Percentiles rank a stretch among this genome's conserved stretches.
phyloP scores from a whole-genome alignment of 176 grass and related monocot species.

The Thinopyrum elongatum region DNA sequence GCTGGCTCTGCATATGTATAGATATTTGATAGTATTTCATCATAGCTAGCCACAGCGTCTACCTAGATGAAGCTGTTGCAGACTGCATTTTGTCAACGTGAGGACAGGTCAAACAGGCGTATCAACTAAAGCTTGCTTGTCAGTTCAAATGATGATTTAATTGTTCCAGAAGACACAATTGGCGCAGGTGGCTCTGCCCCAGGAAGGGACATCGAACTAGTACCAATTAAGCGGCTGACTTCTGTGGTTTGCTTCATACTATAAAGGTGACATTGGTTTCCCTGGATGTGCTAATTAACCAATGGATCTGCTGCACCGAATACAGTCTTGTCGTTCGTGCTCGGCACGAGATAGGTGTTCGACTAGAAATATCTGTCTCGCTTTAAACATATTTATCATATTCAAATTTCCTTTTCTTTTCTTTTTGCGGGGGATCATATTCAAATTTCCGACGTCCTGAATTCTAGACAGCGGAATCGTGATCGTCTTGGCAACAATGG shows the following conservation, averaged over 20 bases:
- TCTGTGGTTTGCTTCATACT: not conserved
- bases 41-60: not conserved
- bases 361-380: not conserved
- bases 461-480: no score
- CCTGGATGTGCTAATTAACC: not conserved
- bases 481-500: no score
- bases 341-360: not conserved
- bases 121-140: constrained; percentile 9
- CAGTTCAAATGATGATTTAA: not conserved
- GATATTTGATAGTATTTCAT: not conserved
- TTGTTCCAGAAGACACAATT: not conserved
- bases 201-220: constrained; percentile 14
- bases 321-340: not conserved
- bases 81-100: constrained; percentile 30
- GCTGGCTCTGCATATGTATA: not conserved
- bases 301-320: constrained; percentile 10
- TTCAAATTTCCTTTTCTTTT: no score
- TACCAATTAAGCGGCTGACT: not conserved
- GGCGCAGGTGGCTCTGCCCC: constrained; percentile 32
- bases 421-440: no score
- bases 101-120: constrained; percentile 8
- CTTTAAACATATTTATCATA: not conserved
- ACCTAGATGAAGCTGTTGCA: constrained; percentile 8
- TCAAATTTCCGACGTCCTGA: no score
- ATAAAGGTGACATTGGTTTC: not conserved